A percentile compares a stretch with the other conserved stretches of the same genome.
These are phyloP conservation scores for Ophiostoma tasmaniense DNA, from an alignment of 2,329 filamentous ascomycete genomes.

Conservation along the genomic window DNA sequence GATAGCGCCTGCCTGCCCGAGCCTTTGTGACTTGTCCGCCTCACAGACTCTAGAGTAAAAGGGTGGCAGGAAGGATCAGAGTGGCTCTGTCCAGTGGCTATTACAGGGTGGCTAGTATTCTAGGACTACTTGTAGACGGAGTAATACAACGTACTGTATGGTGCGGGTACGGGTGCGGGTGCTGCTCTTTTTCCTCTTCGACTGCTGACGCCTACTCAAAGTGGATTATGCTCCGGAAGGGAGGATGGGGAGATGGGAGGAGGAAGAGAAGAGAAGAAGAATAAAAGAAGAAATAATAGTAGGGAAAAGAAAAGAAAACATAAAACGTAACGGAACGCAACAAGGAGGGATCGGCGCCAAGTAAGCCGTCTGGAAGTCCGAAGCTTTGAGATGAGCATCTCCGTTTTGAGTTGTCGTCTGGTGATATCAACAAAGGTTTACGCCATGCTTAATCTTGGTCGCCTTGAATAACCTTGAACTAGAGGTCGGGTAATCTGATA, in stretches of 20 bases:
- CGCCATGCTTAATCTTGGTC: too few relatives aligned
- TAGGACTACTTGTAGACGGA: background rate
- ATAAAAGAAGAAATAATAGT: background rate
- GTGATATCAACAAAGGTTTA: background rate
- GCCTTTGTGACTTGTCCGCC: background rate
- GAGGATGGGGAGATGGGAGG: background rate
- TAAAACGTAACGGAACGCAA: background rate
- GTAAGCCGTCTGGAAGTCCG: background rate
- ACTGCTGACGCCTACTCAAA: background rate
- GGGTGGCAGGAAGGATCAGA: background rate
- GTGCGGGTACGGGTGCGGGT: background rate
- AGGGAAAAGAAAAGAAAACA: background rate
- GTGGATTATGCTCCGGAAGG: slow-evolving; percentile 6
- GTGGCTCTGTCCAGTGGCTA: background rate
- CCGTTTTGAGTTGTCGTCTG: background rate
- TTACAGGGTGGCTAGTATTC: background rate
- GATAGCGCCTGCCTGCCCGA: background rate
- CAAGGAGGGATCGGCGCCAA: background rate
- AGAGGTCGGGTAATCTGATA: background rate
- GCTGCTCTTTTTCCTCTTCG: slow-evolving; percentile 4
- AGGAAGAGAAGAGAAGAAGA: background rate
- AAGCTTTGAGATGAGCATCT: background rate
- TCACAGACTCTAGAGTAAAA: background rate
- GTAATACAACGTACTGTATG: background rate
- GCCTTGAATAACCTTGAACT: too few relatives aligned